Conservation (phyloP, 257 asterid genomes). For the Fraxinus excelsior region DNA sequence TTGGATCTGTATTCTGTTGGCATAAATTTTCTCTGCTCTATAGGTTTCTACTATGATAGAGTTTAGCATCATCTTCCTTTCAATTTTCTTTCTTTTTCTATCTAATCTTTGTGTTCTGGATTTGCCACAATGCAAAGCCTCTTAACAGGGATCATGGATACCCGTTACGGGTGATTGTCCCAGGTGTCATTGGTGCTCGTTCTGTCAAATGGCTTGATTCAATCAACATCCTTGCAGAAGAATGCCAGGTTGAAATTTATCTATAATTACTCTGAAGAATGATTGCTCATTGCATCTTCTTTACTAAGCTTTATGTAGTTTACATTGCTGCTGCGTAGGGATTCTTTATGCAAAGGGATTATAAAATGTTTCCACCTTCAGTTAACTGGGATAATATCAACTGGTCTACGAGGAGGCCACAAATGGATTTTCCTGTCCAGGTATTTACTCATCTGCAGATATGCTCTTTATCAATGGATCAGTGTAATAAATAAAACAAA, state of each 20-base stretch:
- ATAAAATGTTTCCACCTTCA: constrained; percentile 97
- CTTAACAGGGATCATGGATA: constrained; percentile 98
- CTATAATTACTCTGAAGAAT: constrained; percentile 17
- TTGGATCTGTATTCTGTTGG: constrained; percentile 7
- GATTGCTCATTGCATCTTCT: constrained; percentile 15
- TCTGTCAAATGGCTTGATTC: constrained; percentile 98
- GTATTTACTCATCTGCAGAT: constrained; percentile 33
- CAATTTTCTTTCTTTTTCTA: not conserved
- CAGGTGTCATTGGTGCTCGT: constrained; percentile 99
- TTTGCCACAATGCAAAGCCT: constrained; percentile 41
- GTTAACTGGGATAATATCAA: constrained; percentile 92
- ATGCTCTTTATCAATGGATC: constrained; percentile 4
- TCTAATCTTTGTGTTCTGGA: constrained; percentile 7
- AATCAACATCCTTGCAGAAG: constrained; percentile 74
- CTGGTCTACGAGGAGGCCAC: constrained; percentile 93
- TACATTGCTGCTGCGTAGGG: constrained; percentile 57
- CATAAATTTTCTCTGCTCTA: constrained; percentile 6
- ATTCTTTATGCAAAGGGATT: constrained; percentile 94
- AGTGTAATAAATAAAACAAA: constrained; percentile 2
- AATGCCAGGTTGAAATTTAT: constrained; percentile 69
- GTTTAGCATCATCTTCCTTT: not conserved
- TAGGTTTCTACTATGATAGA: not conserved
- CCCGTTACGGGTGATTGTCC: constrained; percentile 95
- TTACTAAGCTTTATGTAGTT: constrained; percentile 18
- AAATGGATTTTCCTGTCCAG: constrained; percentile 97